These are phyloP conservation scores for Lachancea kluyveri DNA, from an alignment of 805 yeast genomes.

Conservation along the genomic window DNA sequence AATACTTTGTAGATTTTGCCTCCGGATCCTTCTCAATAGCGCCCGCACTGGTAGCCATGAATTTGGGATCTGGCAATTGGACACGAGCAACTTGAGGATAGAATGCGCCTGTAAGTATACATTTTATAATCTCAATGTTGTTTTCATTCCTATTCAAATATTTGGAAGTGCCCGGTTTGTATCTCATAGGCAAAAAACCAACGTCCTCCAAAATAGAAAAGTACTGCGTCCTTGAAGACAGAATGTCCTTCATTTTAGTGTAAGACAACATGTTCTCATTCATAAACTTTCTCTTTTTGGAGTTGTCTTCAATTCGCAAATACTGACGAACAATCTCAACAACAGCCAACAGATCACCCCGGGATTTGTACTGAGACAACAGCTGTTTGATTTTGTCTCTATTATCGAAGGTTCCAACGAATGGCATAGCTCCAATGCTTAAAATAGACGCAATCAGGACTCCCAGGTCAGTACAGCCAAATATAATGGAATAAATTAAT, in stretches of 20 bases:
- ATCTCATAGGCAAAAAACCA: conserved; percentile 63
- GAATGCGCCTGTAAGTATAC: conserved; percentile 72
- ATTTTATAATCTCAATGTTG: conserved; percentile 48
- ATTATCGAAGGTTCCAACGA: conserved; percentile 53
- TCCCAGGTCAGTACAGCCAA: conserved; percentile 73
- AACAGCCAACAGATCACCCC: conserved; percentile 74
- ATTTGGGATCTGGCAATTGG: conserved; percentile 78
- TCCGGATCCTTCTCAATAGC: conserved; percentile 84
- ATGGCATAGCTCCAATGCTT: conserved; percentile 64
- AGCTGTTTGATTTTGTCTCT: conserved; percentile 56
- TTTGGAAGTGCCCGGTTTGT: conserved; percentile 26
- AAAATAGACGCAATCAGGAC: conserved; percentile 76
- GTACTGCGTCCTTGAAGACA: conserved; percentile 65
- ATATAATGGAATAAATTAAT: conserved; percentile 70
- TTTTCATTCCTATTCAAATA: conserved; percentile 45
- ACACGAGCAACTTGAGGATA: conserved; percentile 81
- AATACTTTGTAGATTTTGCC: conserved; percentile 61
- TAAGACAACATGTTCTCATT: conserved; percentile 55
- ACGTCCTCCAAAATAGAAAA: conserved; percentile 65
- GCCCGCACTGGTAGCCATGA: conserved; percentile 62
- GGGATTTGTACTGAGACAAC: conserved; percentile 23
- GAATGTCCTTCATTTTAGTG: conserved; percentile 61
- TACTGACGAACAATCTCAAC: conserved; percentile 55
- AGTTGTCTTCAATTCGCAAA: conserved; percentile 22
- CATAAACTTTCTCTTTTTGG: conserved; percentile 39